Base-by-base conservation (phyloP, 192 early-diverging fungal species). In the Coemansia sp. region DNA sequence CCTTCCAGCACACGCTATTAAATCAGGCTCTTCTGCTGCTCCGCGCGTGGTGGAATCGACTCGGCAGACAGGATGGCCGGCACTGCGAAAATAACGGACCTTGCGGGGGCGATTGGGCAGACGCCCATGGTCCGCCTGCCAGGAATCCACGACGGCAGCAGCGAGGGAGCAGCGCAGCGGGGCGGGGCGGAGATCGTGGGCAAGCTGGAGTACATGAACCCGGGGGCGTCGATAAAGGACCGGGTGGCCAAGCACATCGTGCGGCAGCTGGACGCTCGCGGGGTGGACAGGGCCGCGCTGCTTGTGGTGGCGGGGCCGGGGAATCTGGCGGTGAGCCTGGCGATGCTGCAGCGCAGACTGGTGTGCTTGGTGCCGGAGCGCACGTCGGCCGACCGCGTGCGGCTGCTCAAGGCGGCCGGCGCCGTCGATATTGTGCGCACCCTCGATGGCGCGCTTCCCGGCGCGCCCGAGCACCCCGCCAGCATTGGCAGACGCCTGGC, bases 191-290 rank as follows among this genome's bases (percentile, higher is more conserved):
- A 92, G 56, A 61, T 92, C 1, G 58, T 89, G 7, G 92, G 87
- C 50, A 94, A 94, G 71, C 81, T 90, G 7, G 92, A 94, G 69
- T 94, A 85, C 74, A 81, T 82, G 52, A 92, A 92, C 64, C 87
- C 89, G 2, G 70, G 77, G n/a, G 88, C 86, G 11, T 90, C 89
- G 23, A 85, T 89, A 50, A 94, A 92, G 71, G 91, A 94, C 75
- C 79, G 92, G 16, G 85, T 91, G 5, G 92, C 92, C 40, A 86
- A 86, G 41, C 45, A 69, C 32, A 67, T 84, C 18, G 43, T 62
- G 0, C 26, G 52, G 48, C 65, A 85, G 57, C 75, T 88, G n/a
- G 54, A 64, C 10, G 64, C 66, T 11, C 42, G 59, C 6, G 61
- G 68, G 16, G 47, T 73, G 6, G 13, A 60, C 44, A 39, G 54